These are phyloP conservation scores for Salix koriyanagi DNA, from an alignment of 345 rosid species.

Conservation along the genomic window DNA sequence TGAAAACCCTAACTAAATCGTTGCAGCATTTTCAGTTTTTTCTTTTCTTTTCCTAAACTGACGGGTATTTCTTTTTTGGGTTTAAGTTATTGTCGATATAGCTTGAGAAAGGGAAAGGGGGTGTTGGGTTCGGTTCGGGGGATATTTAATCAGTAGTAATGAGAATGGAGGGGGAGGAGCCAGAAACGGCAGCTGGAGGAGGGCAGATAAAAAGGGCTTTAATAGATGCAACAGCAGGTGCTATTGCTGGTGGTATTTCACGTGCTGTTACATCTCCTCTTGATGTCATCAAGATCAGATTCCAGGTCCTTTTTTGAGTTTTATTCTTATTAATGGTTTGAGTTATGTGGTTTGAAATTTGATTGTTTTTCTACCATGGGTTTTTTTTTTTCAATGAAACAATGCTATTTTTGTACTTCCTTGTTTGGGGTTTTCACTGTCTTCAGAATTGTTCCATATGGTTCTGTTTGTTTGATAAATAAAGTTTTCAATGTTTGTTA, in stretches of 20 bases:
- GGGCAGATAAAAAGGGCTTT: constrained; percentile 69
- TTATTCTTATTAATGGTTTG: neutral
- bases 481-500: no score
- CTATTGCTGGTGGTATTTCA: constrained; percentile 71
- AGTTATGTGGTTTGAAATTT: neutral
- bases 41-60: neutral
- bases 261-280: constrained; percentile 95
- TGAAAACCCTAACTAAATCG: neutral
- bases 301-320: constrained; percentile 53
- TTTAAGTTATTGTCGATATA: constrained; percentile 4
- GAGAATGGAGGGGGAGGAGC: constrained; percentile 41
- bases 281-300: constrained; percentile 95
- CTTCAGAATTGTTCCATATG: neutral
- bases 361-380: neutral
- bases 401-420: no score
- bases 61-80: neutral
- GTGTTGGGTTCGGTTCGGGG: constrained; percentile 10
- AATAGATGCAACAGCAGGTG: constrained; percentile 69
- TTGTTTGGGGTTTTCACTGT: no score
- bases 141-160: neutral
- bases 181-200: constrained; percentile 19
- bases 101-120: constrained; percentile 5
- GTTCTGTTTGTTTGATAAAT: no score
- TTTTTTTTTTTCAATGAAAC: neutral
- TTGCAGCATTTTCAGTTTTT: neutral